Base-by-base conservation (phyloP, 208 protist genomes). In the Kentomonas sorsogonicus region DNA sequence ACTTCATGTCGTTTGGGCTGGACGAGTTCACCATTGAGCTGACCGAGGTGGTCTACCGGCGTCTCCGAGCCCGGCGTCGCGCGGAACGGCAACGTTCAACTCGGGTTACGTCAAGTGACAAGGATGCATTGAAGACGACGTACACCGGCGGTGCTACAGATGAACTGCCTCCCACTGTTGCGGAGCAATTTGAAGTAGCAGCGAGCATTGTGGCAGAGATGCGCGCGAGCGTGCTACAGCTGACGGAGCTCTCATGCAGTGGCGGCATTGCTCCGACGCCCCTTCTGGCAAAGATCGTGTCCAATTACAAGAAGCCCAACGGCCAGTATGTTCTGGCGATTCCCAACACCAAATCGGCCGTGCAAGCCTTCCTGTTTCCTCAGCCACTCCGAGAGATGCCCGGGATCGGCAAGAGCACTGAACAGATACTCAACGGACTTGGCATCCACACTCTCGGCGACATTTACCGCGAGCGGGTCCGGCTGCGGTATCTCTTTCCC, bases 231-330 rank as follows among this genome's bases (percentile, higher is more conserved):
- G 63, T 94, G 1, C 41, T 58, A 20, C 65, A 61, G 36, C 66
- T 54, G 27, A 93, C 83, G 13, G 53, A 65, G 20, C 58, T 96
- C 44, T 96, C 92, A 10, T 62, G 69, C 25, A 91, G 81, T 48
- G 87, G 75, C 18, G 83, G 89, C 25, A 90, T 96, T 33, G 86
- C 70, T 2, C 72, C 84, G 5, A 93, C 88, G 5, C 41, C 65
- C 11, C 78, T 80, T 26, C 65, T 97, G 33, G 72, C 88, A 15
- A 96, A 97, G 73, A 93, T 97, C 20, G 81, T 72, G 25, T 77
- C 80, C 9, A 95, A 98, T 53, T 71, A 81, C 54, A 86, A 96
- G 44, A 98, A 98, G 66, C 95, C 95, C 9, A 86, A 98, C 55
- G 95, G 93, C 13, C 93, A 97, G 70, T 83, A 81, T 44, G 39